phyloP scores from a whole-genome alignment of 2,329 filamentous ascomycete species.

The Daldinia sp. region DNA sequence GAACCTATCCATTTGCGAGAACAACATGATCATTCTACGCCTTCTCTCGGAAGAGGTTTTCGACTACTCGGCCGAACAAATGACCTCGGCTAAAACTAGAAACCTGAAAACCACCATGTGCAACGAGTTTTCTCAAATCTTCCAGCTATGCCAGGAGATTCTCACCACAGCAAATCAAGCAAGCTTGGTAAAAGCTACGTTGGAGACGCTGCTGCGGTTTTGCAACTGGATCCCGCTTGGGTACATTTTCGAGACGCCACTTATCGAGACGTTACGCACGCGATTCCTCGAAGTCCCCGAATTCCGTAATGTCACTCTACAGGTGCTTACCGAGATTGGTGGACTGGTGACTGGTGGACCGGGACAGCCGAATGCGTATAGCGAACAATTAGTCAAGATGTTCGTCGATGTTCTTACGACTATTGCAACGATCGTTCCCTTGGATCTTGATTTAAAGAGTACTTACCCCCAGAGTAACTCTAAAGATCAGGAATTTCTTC shows the following conservation, averaged over 20 bases:
- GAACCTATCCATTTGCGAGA: constrained; percentile 97
- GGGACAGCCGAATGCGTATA: constrained; percentile 78
- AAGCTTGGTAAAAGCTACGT: constrained; percentile 92
- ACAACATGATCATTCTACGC: constrained; percentile 98
- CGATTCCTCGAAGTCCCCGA: constrained; percentile 93
- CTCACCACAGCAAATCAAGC: constrained; percentile 89
- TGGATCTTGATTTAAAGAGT: constrained; percentile 88
- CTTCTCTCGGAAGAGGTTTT: constrained; percentile 98
- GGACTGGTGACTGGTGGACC: constrained; percentile 85
- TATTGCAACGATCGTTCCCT: constrained; percentile 91
- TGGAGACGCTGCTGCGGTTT: constrained; percentile 95
- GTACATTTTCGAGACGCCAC: constrained; percentile 97
- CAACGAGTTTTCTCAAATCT: constrained; percentile 97
- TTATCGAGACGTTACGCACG: constrained; percentile 93
- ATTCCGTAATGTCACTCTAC: constrained; percentile 95
- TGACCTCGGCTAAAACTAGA: constrained; percentile 98
- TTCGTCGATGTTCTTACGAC: constrained; percentile 96
- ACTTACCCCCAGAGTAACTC: constrained; percentile 94
- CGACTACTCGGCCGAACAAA: constrained; percentile 97
- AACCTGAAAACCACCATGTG: constrained; percentile 99
- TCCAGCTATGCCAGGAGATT: constrained; percentile 96
- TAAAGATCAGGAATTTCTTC: constrained; percentile 95
- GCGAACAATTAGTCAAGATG: constrained; percentile 97
- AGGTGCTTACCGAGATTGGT: constrained; percentile 97
- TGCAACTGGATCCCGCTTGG: constrained; percentile 99